Conservation (phyloP, 768 basidiomycete genomes). For the Tulasnella sp. region DNA sequence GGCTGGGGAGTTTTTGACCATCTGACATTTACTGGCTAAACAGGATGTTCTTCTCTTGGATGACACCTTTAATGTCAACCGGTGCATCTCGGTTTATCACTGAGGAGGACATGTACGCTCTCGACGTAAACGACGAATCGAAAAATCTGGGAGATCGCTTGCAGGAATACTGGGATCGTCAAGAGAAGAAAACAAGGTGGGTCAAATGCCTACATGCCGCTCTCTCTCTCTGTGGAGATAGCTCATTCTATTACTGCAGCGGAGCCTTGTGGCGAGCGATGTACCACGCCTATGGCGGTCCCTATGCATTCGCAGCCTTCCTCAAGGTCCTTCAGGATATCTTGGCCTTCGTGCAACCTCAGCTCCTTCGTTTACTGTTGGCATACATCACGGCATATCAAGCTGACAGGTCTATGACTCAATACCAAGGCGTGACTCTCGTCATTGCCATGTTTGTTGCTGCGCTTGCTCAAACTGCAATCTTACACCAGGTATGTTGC, state of each 20-base stretch:
- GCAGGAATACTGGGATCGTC: constrained; percentile 61
- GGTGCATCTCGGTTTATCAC: constrained; percentile 69
- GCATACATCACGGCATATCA: constrained; percentile 83
- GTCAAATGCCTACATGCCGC: background rate
- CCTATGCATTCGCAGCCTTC: constrained; percentile 62
- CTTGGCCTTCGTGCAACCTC: constrained; percentile 84
- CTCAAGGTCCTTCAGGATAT: constrained; percentile 82
- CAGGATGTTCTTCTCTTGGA: constrained; percentile 74
- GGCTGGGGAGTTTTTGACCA: background rate
- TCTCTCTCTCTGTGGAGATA: background rate
- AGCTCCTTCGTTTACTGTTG: constrained; percentile 77
- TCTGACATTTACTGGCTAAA: constrained; percentile 13
- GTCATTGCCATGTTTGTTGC: constrained; percentile 78
- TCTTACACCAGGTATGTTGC: constrained; percentile 71
- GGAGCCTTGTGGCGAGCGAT: constrained; percentile 73
- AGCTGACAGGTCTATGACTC: constrained; percentile 38
- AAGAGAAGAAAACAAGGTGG: constrained; percentile 48
- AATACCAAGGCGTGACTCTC: constrained; percentile 73
- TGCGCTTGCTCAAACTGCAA: constrained; percentile 75
- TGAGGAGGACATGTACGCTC: constrained; percentile 81
- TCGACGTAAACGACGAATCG: constrained; percentile 70
- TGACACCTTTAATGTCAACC: constrained; percentile 71
- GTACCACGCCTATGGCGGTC: constrained; percentile 74
- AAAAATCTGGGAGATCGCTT: constrained; percentile 66
- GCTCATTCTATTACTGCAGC: constrained; percentile 44